Evolutionary conservation across 129 eudicot species (phyloP).

Genomic region (Logfia minima): DNA sequence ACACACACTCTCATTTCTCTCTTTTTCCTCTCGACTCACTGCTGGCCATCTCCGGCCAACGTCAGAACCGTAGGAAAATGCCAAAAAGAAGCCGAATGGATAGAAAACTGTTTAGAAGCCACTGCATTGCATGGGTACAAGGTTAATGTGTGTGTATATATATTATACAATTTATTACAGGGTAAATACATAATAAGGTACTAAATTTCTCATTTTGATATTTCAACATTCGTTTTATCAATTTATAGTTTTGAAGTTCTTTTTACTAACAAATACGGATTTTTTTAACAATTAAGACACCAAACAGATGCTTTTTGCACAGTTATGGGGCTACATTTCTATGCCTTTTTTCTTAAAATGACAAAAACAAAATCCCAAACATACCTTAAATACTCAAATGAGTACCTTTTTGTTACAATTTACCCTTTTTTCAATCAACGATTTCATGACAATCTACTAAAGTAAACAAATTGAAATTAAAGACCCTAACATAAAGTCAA

Average conservation of each 20-base stretch:
- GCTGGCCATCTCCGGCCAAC: background rate
- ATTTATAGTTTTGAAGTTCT: too few species aligned
- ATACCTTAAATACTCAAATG: background rate
- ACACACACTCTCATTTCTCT: background rate
- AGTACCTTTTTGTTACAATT: background rate
- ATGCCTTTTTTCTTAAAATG: too few species aligned
- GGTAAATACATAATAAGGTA: background rate
- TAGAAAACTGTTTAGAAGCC: background rate
- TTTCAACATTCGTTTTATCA: background rate
- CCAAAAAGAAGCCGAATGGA: background rate
- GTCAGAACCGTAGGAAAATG: background rate
- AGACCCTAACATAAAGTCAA: conserved; percentile 1
- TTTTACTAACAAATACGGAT: background rate
- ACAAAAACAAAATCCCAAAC: background rate
- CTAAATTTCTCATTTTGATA: background rate
- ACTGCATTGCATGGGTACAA: background rate
- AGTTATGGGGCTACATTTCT: too few species aligned
- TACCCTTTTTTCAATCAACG: background rate
- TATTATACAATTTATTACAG: background rate
- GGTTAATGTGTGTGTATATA: background rate
- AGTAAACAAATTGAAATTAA: background rate
- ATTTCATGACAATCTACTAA: background rate
- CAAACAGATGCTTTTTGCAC: too few species aligned
- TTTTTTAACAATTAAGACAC: too few species aligned
- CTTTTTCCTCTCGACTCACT: background rate